Base-by-base conservation (phyloP, 2,329 filamentous ascomycete genomes). In the Calonectria henricotiae region DNA sequence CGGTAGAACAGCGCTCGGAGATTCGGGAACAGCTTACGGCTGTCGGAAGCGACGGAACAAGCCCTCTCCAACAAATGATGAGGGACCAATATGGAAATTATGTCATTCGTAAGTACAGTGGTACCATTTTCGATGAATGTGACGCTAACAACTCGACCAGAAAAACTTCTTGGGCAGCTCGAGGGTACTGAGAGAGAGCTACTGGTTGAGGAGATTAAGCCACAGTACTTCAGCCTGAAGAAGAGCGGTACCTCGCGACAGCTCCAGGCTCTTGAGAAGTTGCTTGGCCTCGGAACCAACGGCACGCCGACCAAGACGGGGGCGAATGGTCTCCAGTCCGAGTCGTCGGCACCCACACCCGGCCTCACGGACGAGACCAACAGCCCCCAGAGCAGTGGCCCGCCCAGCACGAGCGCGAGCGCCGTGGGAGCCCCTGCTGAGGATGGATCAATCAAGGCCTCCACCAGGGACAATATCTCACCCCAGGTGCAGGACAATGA, bases 51-150 rank as follows among this genome's bases (percentile, higher is more conserved):
- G 89, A 93, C 49, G 93, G 93, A 13, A 90, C 91, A 67, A 92
- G 87, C 67, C 89, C 91, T n/a, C 84, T 98, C 43, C 88, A 92
- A 71, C 86, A 89, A 25, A 87, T 98, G 83, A 95, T 98, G 88
- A 93, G 92, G 74, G 96, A 99, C 80, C 93, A 94, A 73, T 98
- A 92, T 80, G 96, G 94, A 70, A 99, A 99, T 82, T 99, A 98
- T 80, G 96, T 98, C 6, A 93, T 98, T 71, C 96, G 95, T 97
- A 90, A 90, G 94, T 82, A 90, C 30, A 27, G 8, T 20, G 7
- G 3, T n/a, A 25, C 12, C 49, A 60, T 13, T 23, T n/a, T 17
- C 47, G 23, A 41, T 5, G 37, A n/a, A 13, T n/a, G 15, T 25
- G 20, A 27, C 41, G 49, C 75, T 78, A 70, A 78, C 68, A 17